These are phyloP conservation scores for Boletus sp. DNA, from an alignment of 768 basidiomycete species.

Conservation along the genomic window DNA sequence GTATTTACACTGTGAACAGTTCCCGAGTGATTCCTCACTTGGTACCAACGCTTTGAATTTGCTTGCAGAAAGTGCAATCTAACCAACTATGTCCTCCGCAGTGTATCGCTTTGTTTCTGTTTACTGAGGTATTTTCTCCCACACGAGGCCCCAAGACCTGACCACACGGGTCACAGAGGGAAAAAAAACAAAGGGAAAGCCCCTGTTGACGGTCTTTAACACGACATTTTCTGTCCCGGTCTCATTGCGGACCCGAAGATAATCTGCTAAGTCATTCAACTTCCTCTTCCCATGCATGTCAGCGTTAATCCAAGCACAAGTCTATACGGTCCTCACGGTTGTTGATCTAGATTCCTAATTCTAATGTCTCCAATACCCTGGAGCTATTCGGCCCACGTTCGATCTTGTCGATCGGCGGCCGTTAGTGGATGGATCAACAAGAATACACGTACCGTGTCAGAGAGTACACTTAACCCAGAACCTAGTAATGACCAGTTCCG, in stretches of 20 bases:
- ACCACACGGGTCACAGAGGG: too few species aligned
- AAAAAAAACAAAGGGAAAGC: too few species aligned
- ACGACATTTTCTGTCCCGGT: background rate
- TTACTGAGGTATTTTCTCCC: background rate
- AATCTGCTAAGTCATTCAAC: background rate
- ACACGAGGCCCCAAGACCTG: background rate
- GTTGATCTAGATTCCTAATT: background rate
- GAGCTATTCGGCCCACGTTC: too few species aligned
- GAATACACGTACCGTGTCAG: too few species aligned
- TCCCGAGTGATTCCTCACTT: background rate
- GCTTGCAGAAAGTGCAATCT: conserved; percentile 3
- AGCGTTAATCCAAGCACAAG: conserved; percentile 1
- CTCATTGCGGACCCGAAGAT: conserved; percentile 4
- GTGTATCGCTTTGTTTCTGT: background rate
- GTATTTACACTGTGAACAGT: background rate
- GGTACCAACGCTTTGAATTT: too few species aligned
- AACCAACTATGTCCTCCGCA: background rate
- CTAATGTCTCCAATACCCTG: too few species aligned
- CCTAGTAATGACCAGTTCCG: too few species aligned
- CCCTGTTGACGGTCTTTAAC: background rate
- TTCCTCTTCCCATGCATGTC: conserved; percentile 1
- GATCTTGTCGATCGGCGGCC: too few species aligned
- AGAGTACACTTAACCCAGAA: too few species aligned
- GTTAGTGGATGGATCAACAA: too few species aligned
- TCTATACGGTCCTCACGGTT: background rate